Conservation (phyloP, 1,139 yeast genomes). For the Protomyces gravidus region DNA sequence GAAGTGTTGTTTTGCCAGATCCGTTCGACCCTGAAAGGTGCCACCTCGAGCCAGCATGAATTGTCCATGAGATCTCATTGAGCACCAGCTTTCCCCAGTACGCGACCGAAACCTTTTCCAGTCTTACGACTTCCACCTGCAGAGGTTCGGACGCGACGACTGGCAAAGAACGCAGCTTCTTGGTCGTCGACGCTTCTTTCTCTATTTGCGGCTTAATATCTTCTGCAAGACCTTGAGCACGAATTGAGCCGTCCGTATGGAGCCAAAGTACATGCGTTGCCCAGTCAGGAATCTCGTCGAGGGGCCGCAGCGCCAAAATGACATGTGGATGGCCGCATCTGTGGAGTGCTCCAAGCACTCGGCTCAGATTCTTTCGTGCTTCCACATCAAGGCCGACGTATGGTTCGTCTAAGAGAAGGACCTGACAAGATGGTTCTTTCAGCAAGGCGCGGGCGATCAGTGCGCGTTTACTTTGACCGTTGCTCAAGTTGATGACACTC, state of each 20-base stretch:
- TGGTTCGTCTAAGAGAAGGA: slow-evolving; percentile 81
- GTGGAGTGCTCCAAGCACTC: slow-evolving; percentile 44
- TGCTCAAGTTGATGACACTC: slow-evolving; percentile 79
- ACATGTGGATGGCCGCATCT: slow-evolving; percentile 43
- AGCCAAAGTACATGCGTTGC: slow-evolving; percentile 51
- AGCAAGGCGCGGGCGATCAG: slow-evolving; percentile 72
- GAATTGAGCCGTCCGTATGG: slow-evolving; percentile 51
- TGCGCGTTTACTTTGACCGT: slow-evolving; percentile 90
- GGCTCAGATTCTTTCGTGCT: slow-evolving; percentile 59
- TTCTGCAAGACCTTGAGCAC: slow-evolving; percentile 47
- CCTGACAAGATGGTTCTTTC: slow-evolving; percentile 53
- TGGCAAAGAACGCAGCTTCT: too few relatives aligned
- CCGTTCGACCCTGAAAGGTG: slow-evolving; percentile 88
- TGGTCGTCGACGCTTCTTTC: not conserved
- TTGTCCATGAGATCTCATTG: slow-evolving; percentile 59
- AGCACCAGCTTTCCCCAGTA: slow-evolving; percentile 63
- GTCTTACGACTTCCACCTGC: slow-evolving; percentile 48
- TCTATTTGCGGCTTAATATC: slow-evolving; percentile 37
- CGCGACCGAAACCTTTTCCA: slow-evolving; percentile 59
- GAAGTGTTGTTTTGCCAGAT: slow-evolving; percentile 82
- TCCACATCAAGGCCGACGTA: slow-evolving; percentile 77
- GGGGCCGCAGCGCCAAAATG: slow-evolving; percentile 69
- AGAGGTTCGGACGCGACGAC: not conserved
- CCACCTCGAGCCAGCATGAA: slow-evolving; percentile 74
- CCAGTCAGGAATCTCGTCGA: slow-evolving; percentile 77